Evolutionary conservation across 139 green algal genomes (phyloP).

Genomic region (Chlamydomonas asymmetrica): DNA sequence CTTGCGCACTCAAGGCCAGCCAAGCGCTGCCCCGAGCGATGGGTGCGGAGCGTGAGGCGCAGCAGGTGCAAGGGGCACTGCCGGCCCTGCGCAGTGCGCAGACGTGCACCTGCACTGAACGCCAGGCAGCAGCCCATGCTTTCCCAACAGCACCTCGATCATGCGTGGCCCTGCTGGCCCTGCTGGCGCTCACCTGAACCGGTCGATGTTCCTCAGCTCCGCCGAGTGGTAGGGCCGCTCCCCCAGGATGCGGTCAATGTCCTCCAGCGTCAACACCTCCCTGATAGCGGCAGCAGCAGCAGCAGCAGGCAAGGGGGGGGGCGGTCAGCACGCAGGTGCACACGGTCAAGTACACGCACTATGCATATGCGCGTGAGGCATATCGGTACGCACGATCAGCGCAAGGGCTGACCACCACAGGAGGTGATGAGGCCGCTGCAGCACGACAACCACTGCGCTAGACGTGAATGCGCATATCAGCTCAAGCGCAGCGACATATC

Average conservation of each 20-base stretch:
- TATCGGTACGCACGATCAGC: neutral
- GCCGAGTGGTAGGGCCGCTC: constrained; percentile 77
- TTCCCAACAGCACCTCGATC: neutral
- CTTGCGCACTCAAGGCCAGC: too few relatives aligned
- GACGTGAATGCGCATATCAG: too few relatives aligned
- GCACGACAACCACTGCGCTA: too few relatives aligned
- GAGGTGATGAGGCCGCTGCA: too few relatives aligned
- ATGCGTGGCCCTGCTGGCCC: too few relatives aligned
- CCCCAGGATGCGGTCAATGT: constrained; percentile 91
- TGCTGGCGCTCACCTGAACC: constrained; percentile 75
- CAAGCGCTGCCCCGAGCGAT: too few relatives aligned
- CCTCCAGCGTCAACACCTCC: constrained; percentile 87
- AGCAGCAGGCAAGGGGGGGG: neutral
- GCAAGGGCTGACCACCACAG: too few relatives aligned
- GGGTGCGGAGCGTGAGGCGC: too few relatives aligned
- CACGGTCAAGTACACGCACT: neutral
- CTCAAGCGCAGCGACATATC: too few relatives aligned
- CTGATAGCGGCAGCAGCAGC: neutral
- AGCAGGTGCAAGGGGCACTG: too few relatives aligned
- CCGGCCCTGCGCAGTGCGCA: too few relatives aligned
- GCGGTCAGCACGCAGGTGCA: neutral
- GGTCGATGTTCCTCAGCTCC: constrained; percentile 98
- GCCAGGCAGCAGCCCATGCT: neutral
- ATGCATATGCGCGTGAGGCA: neutral
- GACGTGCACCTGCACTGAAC: too few relatives aligned